Percentiles rank a stretch among this genome's conserved stretches.
These are phyloP conservation scores for Kazachstania africana DNA, from an alignment of 805 yeast species.

Conservation along the genomic window DNA sequence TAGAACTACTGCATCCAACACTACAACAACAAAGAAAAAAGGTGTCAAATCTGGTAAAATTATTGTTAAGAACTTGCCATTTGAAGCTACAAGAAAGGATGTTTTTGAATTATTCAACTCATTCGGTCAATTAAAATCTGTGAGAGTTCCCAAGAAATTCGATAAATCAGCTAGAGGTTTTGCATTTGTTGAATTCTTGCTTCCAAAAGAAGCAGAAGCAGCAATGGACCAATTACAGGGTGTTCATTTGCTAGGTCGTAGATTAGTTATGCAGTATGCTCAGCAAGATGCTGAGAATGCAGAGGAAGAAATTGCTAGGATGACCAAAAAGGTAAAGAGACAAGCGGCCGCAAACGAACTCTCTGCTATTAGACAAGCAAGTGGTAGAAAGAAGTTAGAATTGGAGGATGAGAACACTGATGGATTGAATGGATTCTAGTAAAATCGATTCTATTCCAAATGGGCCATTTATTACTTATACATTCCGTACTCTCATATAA, in stretches of 20 bases:
- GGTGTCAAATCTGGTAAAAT: slow-evolving; percentile 53
- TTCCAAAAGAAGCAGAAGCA: slow-evolving; percentile 81
- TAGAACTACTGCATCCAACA: slow-evolving; percentile 35
- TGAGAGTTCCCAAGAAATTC: slow-evolving; percentile 91
- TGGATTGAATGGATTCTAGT: slow-evolving; percentile 14
- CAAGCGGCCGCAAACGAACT: slow-evolving; percentile 72
- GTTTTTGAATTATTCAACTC: slow-evolving; percentile 87
- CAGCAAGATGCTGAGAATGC: slow-evolving; percentile 71
- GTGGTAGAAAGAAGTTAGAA: slow-evolving; percentile 61
- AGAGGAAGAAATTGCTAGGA: slow-evolving; percentile 79
- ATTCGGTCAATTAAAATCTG: slow-evolving; percentile 89
- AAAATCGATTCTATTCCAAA: neutral
- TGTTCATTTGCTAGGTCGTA: slow-evolving; percentile 91
- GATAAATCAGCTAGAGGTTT: slow-evolving; percentile 93
- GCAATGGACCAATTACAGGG: slow-evolving; percentile 93
- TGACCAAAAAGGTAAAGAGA: slow-evolving; percentile 74
- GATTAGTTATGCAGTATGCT: slow-evolving; percentile 88
- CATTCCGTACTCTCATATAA: too few species aligned
- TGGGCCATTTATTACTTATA: too few species aligned
- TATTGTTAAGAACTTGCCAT: slow-evolving; percentile 92
- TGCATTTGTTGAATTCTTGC: slow-evolving; percentile 87
- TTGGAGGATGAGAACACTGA: slow-evolving; percentile 33
- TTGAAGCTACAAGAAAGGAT: slow-evolving; percentile 89
- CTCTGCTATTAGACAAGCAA: slow-evolving; percentile 57
- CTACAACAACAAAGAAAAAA: slow-evolving; percentile 16